phyloP scores from a whole-genome alignment of 805 yeast species.

The Candida yuanshanica region DNA sequence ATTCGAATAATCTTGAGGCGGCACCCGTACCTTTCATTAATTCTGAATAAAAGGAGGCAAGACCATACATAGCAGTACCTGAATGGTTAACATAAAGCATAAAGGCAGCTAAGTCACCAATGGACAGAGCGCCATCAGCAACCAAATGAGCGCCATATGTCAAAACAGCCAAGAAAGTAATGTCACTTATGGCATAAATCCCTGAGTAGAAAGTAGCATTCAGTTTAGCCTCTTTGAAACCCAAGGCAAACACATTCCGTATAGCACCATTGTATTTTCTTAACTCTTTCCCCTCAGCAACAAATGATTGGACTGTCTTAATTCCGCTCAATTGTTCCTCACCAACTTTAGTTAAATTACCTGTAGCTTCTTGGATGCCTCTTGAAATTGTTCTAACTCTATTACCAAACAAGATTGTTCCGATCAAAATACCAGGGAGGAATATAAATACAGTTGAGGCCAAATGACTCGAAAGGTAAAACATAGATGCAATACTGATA shows the following conservation, averaged over 20 bases:
- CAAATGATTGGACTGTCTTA: conserved; percentile 87
- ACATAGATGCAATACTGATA: conserved; percentile 89
- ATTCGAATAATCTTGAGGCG: conserved; percentile 84
- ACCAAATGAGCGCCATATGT: conserved; percentile 83
- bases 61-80: conserved; percentile 83
- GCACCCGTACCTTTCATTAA: conserved; percentile 98
- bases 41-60: conserved; percentile 92
- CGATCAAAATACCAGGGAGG: conserved; percentile 74
- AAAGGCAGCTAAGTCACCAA: conserved; percentile 91
- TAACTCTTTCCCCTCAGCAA: conserved; percentile 79
- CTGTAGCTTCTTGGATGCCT: conserved; percentile 79
- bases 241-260: conserved; percentile 55
- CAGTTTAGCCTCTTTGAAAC: conserved; percentile 73
- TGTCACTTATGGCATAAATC: conserved; percentile 82
- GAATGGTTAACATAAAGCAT: conserved; percentile 95
- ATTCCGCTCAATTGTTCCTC: conserved; percentile 89
- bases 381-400: conserved; percentile 71
- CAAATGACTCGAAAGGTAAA: conserved; percentile 72
- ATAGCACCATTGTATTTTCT: conserved; percentile 71
- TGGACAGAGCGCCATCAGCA: conserved; percentile 61
- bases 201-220: conserved; percentile 74
- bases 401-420: conserved; percentile 79
- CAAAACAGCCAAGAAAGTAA: conserved; percentile 67
- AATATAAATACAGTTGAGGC: conserved; percentile 74
- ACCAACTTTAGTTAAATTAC: conserved; percentile 79